These are phyloP conservation scores for Fusarium protoensiforme DNA, from an alignment of 2,329 filamentous ascomycete genomes.

Conservation along the genomic window DNA sequence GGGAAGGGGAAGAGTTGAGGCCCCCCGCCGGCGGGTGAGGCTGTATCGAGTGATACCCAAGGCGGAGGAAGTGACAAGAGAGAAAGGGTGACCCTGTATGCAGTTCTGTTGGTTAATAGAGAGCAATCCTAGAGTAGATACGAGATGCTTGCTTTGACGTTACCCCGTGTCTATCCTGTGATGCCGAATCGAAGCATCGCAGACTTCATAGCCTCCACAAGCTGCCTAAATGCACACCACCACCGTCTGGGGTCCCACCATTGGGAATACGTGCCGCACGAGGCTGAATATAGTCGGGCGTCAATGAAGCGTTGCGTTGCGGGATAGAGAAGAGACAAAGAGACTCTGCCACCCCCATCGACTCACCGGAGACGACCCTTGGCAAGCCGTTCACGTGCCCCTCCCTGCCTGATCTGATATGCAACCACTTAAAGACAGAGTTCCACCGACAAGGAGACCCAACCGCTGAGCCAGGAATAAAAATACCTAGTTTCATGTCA, in stretches of 20 bases:
- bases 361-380: conserved; percentile 13
- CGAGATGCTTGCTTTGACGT: background rate
- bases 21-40: background rate
- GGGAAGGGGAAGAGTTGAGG: background rate
- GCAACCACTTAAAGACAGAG: conserved; percentile 31
- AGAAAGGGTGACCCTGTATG: background rate
- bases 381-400: background rate
- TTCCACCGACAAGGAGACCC: background rate
- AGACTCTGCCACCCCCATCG: conserved; percentile 18
- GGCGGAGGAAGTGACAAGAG: background rate
- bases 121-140: background rate
- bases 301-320: background rate
- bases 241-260: conserved; percentile 12
- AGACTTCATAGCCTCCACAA: conserved; percentile 30
- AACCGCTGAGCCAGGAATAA: background rate
- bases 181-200: conserved; percentile 18
- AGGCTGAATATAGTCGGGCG: conserved; percentile 19
- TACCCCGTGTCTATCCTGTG: conserved; percentile 11
- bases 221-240: conserved; percentile 36
- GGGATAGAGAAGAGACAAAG: background rate
- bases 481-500: conserved; percentile 1
- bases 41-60: conserved; percentile 10
- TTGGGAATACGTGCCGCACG: conserved; percentile 28
- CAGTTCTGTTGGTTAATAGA: background rate
- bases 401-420: conserved; percentile 13